Evolutionary conservation across 768 basidiomycete genomes (phyloP).

Genomic region (Phylloporus sp.): DNA sequence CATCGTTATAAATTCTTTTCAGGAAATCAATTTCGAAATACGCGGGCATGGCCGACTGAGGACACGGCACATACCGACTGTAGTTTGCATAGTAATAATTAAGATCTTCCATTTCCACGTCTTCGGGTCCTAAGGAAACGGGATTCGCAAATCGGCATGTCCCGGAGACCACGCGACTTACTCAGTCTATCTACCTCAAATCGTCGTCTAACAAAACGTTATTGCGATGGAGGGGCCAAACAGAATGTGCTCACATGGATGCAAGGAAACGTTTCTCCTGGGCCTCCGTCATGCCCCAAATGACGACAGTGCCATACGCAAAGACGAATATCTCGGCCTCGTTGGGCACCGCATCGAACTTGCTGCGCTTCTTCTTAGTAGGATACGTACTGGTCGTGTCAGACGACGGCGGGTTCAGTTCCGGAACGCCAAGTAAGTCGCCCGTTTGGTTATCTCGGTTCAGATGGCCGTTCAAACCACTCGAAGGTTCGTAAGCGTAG

Average conservation of each 20-base stretch:
- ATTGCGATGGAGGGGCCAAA: neutral
- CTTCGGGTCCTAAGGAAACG: slow-evolving; percentile 62
- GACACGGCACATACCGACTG: slow-evolving; percentile 59
- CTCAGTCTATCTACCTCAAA: slow-evolving; percentile 89
- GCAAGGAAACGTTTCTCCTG: slow-evolving; percentile 89
- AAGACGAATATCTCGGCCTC: slow-evolving; percentile 92
- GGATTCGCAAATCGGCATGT: slow-evolving; percentile 1
- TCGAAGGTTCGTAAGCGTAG: slow-evolving; percentile 66
- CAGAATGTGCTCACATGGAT: slow-evolving; percentile 66
- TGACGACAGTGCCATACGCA: slow-evolving; percentile 91
- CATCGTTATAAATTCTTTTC: slow-evolving; percentile 91
- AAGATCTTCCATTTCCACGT: slow-evolving; percentile 93
- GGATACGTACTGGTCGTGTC: slow-evolving; percentile 34
- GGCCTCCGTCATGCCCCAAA: slow-evolving; percentile 96
- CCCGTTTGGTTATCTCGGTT: slow-evolving; percentile 43
- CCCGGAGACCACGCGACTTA: slow-evolving; percentile 31
- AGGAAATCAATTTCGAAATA: slow-evolving; percentile 31
- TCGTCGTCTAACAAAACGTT: slow-evolving; percentile 60
- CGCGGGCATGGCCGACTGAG: neutral
- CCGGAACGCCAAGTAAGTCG: slow-evolving; percentile 77
- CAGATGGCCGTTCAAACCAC: slow-evolving; percentile 30
- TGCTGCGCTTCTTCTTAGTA: slow-evolving; percentile 53
- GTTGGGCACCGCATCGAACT: slow-evolving; percentile 60
- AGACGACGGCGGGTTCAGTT: slow-evolving; percentile 37
- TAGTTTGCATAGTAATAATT: slow-evolving; percentile 98